These are phyloP conservation scores for Tylopilus sp. DNA, from an alignment of 768 basidiomycete genomes.

Conservation along the genomic window DNA sequence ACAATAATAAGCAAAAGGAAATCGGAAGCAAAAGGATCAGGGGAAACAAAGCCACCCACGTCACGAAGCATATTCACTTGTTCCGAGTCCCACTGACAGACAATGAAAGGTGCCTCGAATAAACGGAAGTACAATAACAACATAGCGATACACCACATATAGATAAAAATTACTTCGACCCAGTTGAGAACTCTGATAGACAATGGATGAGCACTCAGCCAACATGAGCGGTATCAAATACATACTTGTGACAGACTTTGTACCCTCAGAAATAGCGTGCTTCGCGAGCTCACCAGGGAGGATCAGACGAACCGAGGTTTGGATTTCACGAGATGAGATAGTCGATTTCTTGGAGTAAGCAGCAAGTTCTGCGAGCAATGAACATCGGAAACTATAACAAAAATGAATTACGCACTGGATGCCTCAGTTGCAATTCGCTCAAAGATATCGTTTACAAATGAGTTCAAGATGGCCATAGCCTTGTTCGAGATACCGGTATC, in stretches of 20 bases:
- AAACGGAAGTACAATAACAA: conserved; percentile 30
- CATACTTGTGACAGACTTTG: conserved; percentile 68
- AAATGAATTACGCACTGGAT: conserved; percentile 46
- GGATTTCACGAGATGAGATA: conserved; percentile 89
- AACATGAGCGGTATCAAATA: conserved; percentile 2
- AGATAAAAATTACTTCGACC: conserved; percentile 44
- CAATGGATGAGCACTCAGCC: conserved; percentile 7
- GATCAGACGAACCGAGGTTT: conserved; percentile 79
- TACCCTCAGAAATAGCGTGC: conserved; percentile 86
- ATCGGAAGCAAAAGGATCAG: not conserved
- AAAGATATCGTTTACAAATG: conserved; percentile 83
- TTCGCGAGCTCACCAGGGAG: conserved; percentile 84
- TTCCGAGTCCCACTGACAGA: too few relatives aligned
- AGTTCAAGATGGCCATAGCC: conserved; percentile 80
- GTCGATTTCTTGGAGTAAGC: conserved; percentile 88
- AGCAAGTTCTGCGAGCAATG: conserved; percentile 56
- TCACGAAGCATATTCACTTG: too few relatives aligned
- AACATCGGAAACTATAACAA: not conserved
- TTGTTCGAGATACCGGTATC: conserved; percentile 94
- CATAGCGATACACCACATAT: conserved; percentile 31
- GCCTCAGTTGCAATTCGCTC: conserved; percentile 76
- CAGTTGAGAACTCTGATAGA: conserved; percentile 55
- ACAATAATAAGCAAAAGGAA: not conserved
- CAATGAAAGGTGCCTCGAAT: conserved; percentile 31
- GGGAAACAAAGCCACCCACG: not conserved